Evolutionary conservation across 805 yeast genomes (phyloP), one percentile per base, ranked within the genome.

Genomic region (Priceomyces melissophilus): DNA sequence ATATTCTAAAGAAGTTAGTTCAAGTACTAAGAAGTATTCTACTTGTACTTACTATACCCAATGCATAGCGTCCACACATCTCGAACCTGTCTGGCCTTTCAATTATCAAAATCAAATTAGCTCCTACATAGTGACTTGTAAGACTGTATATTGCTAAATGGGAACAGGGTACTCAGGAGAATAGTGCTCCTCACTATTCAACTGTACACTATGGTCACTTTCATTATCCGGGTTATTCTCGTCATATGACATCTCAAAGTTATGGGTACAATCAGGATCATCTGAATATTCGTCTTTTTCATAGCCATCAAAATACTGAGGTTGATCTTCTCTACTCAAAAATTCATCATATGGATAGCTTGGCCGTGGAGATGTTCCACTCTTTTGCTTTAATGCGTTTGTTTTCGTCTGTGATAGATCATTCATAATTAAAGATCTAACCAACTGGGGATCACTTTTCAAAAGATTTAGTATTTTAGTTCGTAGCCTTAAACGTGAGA

Each of bases 41-140:
- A 12, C n/a, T 20, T 32, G 13, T 17, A 32, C 73, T 10, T 55
- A 67, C 78, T 40, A 71, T 56, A 13, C 73, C 67, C 50, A 77
- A 53, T 2, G 84, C 75, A 50, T 70, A 81, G 37, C 87, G 56
- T 13, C 87, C 87, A 60, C 87, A 81, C 87, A 81, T 80, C 25
- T 20, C 8, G 25, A 8, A 20, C 8, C 25, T 20, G 4, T 20
- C 25, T 20, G 25, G 25, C 8, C 4, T 8, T 20, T 20, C 25
- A 20, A 20, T 20, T 20, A 20, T 4, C 25, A 20, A 20, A 20
- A 20, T 20, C 10, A 29, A 29, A 5, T 29, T 29, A 29, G 12
- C 5, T 29, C 31, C 5, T 29, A 29, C 14, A 29, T 5, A 29
- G 31, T 10, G 14, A 5, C 9, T 29, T n/a, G 14, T n/a, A n/a